Evolutionary conservation across 2,329 filamentous ascomycete species (phyloP), one percentile per base, ranked within the genome.

Genomic region (Apiospora sp.): DNA sequence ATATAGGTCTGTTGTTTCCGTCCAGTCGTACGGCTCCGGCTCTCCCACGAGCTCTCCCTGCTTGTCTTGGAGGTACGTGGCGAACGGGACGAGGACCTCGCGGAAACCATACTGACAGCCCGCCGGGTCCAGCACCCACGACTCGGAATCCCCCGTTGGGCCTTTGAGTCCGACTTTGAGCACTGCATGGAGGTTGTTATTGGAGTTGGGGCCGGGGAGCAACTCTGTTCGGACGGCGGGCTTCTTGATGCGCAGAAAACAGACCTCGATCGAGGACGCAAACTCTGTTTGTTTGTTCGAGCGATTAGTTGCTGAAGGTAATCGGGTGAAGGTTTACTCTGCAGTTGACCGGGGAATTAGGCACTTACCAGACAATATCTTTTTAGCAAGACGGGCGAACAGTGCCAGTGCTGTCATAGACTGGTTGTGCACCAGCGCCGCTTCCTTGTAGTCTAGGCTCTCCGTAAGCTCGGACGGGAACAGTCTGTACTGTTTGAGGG

Each of bases 71-170:
- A 48, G 46, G 8, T 75, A 75, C 10, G 37, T 43, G 12, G 69
- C 7, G 2, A n/a, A 41, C 2, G 73, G 74, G 1, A 67, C 13
- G 13, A 74, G 16, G 7, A 69, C 1, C 4, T 73, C 73, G 2
- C 12, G 13, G 24, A 72, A 74, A 1, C 73, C 74, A 19, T 68
- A 75, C 49, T 74, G 74, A n/a, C 71, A 54, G n/a, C 73, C 74
- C 1, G 73, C 69, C 10, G 71, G 12, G n/a, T 75, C 74, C 34
- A 75, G 30, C 3, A 72, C 30, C 74, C 74, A 75, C n/a, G 14
- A 19, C 41, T 74, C 74, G 5, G 16, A 1, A 19, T 7, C 8
- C 46, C 43, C 43, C 43, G 43, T 44, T 44, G 43, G 7, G 12
- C 14, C 3, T 8, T 13, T 3, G 12, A 48, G 16, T 5, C 19